Evolutionary conservation across 2,329 filamentous ascomycete species (phyloP), one percentile per base, ranked within the genome.

Genomic region (Fusarium duplospermum): DNA sequence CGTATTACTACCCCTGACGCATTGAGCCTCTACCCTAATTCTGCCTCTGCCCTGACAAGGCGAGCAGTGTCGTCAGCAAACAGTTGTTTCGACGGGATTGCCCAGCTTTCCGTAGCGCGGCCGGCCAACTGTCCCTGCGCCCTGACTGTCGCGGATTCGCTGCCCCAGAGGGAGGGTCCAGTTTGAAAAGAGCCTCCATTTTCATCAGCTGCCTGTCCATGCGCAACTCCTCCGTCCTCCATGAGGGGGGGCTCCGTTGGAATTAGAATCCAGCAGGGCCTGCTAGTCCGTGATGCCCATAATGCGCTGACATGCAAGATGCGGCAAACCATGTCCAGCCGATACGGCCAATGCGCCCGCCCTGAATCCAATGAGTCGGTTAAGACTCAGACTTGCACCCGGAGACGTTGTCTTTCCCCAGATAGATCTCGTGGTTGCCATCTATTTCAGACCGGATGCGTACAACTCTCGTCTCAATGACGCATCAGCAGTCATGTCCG

Each of bases 331-430:
- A 76, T 71, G 74, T 68, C 67, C 42, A 66, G 61, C 65, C 50
- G 54, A 56, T 57, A 64, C 63, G 71, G 71, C 73, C 76, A 76
- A 68, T 77, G 76, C 69, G 66, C 61, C 70, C 60, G 64, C 66
- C 62, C 59, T 73, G 67, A 72, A 70, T 72, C 76, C 74, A 75
- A 75, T 66, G 67, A 67, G 33, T 64, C 62, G 72, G 76, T 66
- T 65, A 52, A 66, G 61, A 60, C 64, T 69, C 62, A 66, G 62
- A 27, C 52, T 59, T 67, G 52, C 45, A 58, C 66, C 42, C 61
- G 60, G 63, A 70, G 64, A 18, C 56, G 62, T 36, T 54, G 24
- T 40, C 58, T 29, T 42, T 18, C 50, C 47, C 24, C 54, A 29
- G 24, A 35, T 47, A 20, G 35, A 14, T n/a, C 62, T 50, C 29